Evolutionary conservation across 768 basidiomycete species (phyloP), one percentile per base, ranked within the genome.

Genomic region (Gymnopilus junonius): DNA sequence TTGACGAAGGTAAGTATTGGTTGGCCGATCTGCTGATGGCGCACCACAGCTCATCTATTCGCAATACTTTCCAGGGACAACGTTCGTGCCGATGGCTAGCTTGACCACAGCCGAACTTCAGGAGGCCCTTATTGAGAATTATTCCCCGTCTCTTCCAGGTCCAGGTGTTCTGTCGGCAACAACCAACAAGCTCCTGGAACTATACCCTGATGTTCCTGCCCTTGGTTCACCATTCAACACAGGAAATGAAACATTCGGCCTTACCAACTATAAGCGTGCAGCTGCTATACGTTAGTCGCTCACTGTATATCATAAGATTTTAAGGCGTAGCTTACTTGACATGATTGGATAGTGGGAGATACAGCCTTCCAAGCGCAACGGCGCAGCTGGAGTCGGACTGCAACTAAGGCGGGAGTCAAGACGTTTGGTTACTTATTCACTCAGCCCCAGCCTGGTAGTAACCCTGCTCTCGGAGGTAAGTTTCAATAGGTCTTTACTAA

Each of bases 1-100:
- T 79, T 4, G 82, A 85, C 65, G 83, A 84, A 75, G 82, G 83
- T 82, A 23, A n/a, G 68, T n/a, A n/a, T n/a, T n/a, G n/a, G n/a
- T 50, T n/a, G 8, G 12, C 45, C n/a, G 21, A 37, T 55, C 20
- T 25, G n/a, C 14, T 31, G 37, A 50, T 50, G 10, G 35, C 21
- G 12, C 25, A 4, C 35, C 8, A 23, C 29, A 12, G n/a, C 15
- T 46, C n/a, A n/a, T n/a, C n/a, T n/a, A n/a, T n/a, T 46, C 4
- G 29, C n/a, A 34, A 8, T 27, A 7, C 21, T 12, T 46, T 42
- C 45, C 12, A 82, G 82, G 76, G 2, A 81, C 82, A 4, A 8
- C 67, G 8, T 82, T 82, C 63, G 71, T 74, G 2, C 67, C 73
- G 4, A 62, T 58, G 20, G 63, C 63, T 6, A 67, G 69, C 39